Evolutionary conservation across 257 asterid species (phyloP).

Genomic region (Solanum etuberosum): DNA sequence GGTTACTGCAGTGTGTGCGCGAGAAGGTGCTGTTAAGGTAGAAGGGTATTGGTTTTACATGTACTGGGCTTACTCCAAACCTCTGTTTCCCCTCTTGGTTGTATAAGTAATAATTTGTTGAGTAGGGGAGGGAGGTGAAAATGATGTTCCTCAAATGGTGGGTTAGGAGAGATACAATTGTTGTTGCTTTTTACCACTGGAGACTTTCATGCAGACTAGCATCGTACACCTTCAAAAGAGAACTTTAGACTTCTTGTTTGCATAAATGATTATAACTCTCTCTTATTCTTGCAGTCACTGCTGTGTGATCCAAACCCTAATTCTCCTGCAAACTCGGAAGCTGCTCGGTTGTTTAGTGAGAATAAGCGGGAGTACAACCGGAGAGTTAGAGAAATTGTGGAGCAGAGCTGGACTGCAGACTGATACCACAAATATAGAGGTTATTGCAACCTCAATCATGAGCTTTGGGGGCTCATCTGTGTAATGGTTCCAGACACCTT

Average conservation of each 20-base stretch:
- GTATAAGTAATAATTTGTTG: neutral
- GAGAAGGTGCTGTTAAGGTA: neutral
- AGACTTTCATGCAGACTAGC: neutral
- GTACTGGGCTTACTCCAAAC: neutral
- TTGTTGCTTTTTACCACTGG: neutral
- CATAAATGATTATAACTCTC: neutral
- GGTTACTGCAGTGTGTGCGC: neutral
- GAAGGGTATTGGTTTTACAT: neutral
- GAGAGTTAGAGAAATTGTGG: constrained; percentile 66
- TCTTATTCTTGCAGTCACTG: constrained; percentile 41
- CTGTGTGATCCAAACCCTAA: constrained; percentile 86
- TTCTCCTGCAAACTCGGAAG: constrained; percentile 85
- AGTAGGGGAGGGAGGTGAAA: neutral
- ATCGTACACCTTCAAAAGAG: neutral
- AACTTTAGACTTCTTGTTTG: neutral
- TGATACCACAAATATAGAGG: constrained; percentile 8
- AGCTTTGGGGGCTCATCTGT: constrained; percentile 10
- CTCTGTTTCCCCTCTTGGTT: neutral
- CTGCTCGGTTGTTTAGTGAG: constrained; percentile 79
- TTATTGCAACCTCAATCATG: neutral
- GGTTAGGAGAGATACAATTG: neutral
- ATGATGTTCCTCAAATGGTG: neutral
- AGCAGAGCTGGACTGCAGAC: constrained; percentile 91
- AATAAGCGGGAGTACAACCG: constrained; percentile 74
- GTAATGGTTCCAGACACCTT: constrained; percentile 4